Conservation (phyloP, 2,329 filamentous ascomycete species). For the Fusarium virguliforme region DNA sequence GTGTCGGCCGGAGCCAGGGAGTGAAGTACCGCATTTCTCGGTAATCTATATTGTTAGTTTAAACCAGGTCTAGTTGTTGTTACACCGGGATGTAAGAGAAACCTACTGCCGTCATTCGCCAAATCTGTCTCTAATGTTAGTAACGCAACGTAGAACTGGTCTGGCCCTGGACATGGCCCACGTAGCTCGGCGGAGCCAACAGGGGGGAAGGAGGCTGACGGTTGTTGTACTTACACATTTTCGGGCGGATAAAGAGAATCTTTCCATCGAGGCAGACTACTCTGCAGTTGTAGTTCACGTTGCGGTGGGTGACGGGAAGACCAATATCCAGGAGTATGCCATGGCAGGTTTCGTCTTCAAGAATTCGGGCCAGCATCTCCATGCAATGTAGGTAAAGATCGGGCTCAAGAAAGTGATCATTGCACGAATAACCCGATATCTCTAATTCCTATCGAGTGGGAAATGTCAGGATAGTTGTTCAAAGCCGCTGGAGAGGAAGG, state of each 20-base stretch:
- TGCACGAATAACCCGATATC: no score
- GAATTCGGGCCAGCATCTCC: slow-evolving; percentile 55
- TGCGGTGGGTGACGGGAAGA: slow-evolving; percentile 61
- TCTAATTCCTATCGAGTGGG: no score
- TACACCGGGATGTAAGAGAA: no score
- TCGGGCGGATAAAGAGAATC: slow-evolving; percentile 81
- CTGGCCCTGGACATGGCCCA: no score
- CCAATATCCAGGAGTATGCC: slow-evolving; percentile 59
- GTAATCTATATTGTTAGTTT: slow-evolving; percentile 46
- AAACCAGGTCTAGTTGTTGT: neutral
- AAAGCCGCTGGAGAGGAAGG: no score
- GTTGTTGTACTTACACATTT: slow-evolving; percentile 79
- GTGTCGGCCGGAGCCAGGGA: slow-evolving; percentile 57
- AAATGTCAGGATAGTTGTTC: no score
- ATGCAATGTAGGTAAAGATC: slow-evolving; percentile 55
- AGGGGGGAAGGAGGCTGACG: slow-evolving; percentile 56
- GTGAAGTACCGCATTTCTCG: slow-evolving; percentile 61
- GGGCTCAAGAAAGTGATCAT: slow-evolving; percentile 74
- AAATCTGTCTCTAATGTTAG: neutral
- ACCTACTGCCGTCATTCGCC: neutral
- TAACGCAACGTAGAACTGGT: neutral
- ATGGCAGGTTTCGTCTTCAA: slow-evolving; percentile 54
- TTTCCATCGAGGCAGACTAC: slow-evolving; percentile 68
- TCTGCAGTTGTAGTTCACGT: slow-evolving; percentile 57
- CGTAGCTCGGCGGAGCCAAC: no score